phyloP scores from a whole-genome alignment of 345 rosid genomes.

The Pugionium cornutum region DNA sequence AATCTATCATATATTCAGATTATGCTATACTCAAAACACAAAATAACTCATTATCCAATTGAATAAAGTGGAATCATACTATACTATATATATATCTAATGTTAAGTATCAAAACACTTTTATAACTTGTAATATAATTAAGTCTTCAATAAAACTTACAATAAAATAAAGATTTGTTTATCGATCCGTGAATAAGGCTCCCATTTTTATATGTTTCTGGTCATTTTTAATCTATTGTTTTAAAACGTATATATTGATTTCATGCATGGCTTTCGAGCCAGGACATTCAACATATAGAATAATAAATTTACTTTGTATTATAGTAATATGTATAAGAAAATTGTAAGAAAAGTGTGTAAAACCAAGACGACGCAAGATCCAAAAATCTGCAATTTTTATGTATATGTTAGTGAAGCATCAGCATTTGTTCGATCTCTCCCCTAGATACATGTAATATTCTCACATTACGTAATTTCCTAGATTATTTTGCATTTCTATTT shows the following conservation, averaged over 20 bases:
- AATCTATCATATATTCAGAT: not conserved
- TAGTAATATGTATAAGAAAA: conserved; percentile 7
- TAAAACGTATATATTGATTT: not conserved
- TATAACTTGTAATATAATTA: conserved; percentile 4
- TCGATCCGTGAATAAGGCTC: conserved; percentile 15
- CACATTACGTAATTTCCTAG: conserved; percentile 12
- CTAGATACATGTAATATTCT: conserved; percentile 4
- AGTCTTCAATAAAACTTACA: too few relatives aligned
- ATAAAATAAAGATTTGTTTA: not conserved
- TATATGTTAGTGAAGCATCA: conserved; percentile 40
- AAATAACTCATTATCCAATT: conserved; percentile 1
- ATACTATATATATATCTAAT: not conserved
- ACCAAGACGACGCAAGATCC: conserved; percentile 45
- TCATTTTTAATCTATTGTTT: not conserved
- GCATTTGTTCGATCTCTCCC: conserved; percentile 36
- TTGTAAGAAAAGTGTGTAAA: conserved; percentile 29
- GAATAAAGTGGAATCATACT: conserved; percentile 19
- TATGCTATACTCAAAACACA: not conserved
- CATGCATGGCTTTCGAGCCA: conserved; percentile 20
- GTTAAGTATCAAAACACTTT: not conserved
- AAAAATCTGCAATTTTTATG: conserved; percentile 41
- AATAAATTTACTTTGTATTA: not conserved
- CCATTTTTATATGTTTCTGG: conserved; percentile 22
- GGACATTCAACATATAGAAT: conserved; percentile 21
- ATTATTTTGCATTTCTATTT: conserved; percentile 7